These are phyloP conservation scores for Pythium vanterpoolii DNA, from an alignment of 352 stramenopile genomes.

Conservation along the genomic window DNA sequence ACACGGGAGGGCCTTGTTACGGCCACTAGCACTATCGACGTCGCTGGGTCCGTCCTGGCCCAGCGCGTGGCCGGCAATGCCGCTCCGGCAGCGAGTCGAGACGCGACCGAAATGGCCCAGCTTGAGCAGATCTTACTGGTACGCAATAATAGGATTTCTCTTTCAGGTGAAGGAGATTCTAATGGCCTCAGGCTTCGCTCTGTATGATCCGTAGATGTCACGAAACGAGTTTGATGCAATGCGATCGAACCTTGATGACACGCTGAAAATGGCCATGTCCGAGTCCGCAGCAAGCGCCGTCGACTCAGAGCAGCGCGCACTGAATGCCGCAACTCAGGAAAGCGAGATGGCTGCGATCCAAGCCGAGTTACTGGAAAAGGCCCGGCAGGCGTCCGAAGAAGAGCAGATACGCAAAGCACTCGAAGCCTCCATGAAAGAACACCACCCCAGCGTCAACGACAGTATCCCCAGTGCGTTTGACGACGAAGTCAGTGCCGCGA, in stretches of 20 bases:
- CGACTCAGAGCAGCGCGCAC: constrained; percentile 35
- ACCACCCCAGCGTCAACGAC: not conserved
- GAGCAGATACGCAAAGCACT: constrained; percentile 69
- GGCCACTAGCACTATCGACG: constrained; percentile 14
- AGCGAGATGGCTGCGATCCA: constrained; percentile 79
- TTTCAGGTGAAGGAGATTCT: not conserved
- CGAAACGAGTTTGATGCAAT: constrained; percentile 75
- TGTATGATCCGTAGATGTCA: constrained; percentile 39
- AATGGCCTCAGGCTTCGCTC: not conserved
- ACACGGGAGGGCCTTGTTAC: constrained; percentile 42
- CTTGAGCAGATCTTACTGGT: constrained; percentile 72
- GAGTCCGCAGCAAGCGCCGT: constrained; percentile 31
- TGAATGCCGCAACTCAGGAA: constrained; percentile 52
- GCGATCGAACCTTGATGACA: constrained; percentile 73
- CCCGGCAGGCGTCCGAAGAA: constrained; percentile 67
- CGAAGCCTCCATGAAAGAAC: constrained; percentile 51
- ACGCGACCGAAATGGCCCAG: constrained; percentile 65
- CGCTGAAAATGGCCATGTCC: constrained; percentile 56
- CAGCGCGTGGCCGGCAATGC: constrained; percentile 8
- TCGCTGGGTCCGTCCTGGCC: not conserved
- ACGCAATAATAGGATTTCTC: constrained; percentile 1
- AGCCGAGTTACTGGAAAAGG: constrained; percentile 61
- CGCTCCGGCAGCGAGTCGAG: constrained; percentile 21
- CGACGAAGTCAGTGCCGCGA: constrained; percentile 54
- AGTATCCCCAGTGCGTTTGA: constrained; percentile 33